Evolutionary conservation across 73 alveolate genomes (phyloP), one percentile per base, ranked within the genome.

Genomic region (Paramecium tetraurelia): DNA sequence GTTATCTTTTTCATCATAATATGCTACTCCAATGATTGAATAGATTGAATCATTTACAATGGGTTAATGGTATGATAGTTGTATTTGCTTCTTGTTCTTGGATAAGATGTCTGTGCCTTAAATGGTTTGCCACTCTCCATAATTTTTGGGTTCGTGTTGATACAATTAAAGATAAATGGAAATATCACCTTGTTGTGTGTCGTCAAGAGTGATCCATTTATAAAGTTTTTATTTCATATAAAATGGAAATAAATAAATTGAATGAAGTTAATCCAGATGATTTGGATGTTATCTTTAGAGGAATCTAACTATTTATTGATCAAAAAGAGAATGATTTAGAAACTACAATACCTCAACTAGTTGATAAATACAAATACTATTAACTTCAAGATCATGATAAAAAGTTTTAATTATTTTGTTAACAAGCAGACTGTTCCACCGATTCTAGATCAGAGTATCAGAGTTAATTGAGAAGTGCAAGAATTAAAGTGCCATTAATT

Each of bases 201-300:
- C 84, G 24, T 63, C 84, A 63, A 63, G 84, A 27, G 46, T 63
- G 50, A 63, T 12, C 86, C 86, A 72, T 72, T 72, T 36, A 72
- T 72, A 72, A 36, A 72, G 40, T 72, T 72, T 53, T 72, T 72
- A 29, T 29, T 36, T 72, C 59, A 33, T 36, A 36, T 36, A 72
- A 72, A 72, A 72, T 72, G 86, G 86, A 72, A 72, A 36, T 72
- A 63, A 63, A 63, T 63, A 63, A 63, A 72, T 40, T 72, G 59
- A 29, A 33, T 29, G 57, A 72, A 72, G 86, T 72, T 40, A 72
- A 72, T 72, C 86, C 86, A 21, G 86, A 72, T 72, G 86, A 72
- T 72, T 72, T 72, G 27, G 86, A 72, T 72, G 59, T 72, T 14
- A 43, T 72, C 36, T 72, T 72, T 36, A 72, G 59, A 40, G 86